Evolutionary conservation across 495 filamentous ascomycete genomes (phyloP).

Genomic region (Penicillium arizonense): DNA sequence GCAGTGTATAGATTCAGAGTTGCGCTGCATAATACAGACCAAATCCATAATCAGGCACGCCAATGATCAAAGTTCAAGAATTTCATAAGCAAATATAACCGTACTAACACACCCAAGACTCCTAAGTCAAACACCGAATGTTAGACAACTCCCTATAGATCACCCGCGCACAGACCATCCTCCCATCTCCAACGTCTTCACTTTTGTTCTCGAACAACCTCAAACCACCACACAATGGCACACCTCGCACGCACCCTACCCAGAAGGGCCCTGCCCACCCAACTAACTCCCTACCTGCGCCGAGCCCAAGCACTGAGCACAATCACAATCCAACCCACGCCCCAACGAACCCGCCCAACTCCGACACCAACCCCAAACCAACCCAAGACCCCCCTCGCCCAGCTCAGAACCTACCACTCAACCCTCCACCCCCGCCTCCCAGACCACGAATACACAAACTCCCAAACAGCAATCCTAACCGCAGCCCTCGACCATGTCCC

Average conservation of each 20-base stretch:
- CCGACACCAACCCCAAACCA: neutral
- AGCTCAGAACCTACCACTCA: slow-evolving; percentile 63
- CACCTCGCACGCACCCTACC: slow-evolving; percentile 12
- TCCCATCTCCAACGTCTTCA: slow-evolving; percentile 3
- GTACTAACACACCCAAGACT: too few relatives aligned
- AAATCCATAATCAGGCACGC: too few relatives aligned
- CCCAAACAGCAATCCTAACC: slow-evolving; percentile 76
- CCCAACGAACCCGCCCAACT: slow-evolving; percentile 1
- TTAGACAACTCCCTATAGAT: too few relatives aligned
- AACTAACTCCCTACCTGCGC: slow-evolving; percentile 1
- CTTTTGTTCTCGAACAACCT: neutral
- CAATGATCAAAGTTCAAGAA: too few relatives aligned
- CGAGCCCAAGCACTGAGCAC: neutral
- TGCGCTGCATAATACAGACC: too few relatives aligned
- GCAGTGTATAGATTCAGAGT: too few relatives aligned
- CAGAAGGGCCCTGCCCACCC: slow-evolving; percentile 1
- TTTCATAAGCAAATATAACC: too few relatives aligned
- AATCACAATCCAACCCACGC: slow-evolving; percentile 1
- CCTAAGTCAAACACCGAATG: too few relatives aligned
- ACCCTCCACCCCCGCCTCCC: slow-evolving; percentile 56
- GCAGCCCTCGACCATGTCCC: slow-evolving; percentile 79
- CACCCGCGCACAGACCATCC: slow-evolving; percentile 2
- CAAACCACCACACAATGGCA: slow-evolving; percentile 11
- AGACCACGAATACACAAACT: slow-evolving; percentile 58
- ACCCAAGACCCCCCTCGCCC: neutral